Evolutionary conservation across 2,329 filamentous ascomycete species (phyloP), one percentile per base, ranked within the genome.

Genomic region (Cladobotryum mycophilum): DNA sequence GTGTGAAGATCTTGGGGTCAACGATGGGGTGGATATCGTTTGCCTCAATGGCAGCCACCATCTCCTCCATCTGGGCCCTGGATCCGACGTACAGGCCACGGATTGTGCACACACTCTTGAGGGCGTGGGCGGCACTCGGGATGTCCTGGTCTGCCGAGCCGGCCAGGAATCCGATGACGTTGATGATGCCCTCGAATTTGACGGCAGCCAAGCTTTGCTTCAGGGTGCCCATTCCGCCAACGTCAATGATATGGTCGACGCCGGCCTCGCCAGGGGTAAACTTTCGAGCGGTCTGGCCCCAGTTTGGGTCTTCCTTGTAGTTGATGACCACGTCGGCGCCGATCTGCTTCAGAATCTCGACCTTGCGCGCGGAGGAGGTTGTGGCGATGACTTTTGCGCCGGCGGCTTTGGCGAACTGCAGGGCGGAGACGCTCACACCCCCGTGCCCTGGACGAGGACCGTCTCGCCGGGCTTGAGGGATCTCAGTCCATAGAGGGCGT

Each of bases 401-500:
- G 8, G 63, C 63, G 2, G 67, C 66, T 47, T 67, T 70, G 11
- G 71, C 70, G 43, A 73, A 71, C 50, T 71, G 69, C 1, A 71
- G 66, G 1, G 68, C 65, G 34, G 71, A 69, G 17, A 72, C 61
- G 38, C 61, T 65, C 3, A 75, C 71, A 3, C 71, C 72, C 72
- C 70, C 1, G 70, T 73, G 7, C 71, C 72, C 48, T 71, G 69
- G 0, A 67, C 69, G 7, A 75, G 60, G 0, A 74, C 67, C 52
- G 60, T 63, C 7, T 72, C 59, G 1, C 69, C 69, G 0, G 67
- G 58, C 3, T 47, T 56, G 18, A 69, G 41, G 2, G 56, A 49
- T 67, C 14, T 70, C 56, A 75, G 42, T 0, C 79, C 78, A 46
- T 76, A 81, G 3, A 82, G 62, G 6, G 75, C 76, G 56, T 82